Evolutionary conservation across 169 alveolate genomes (phyloP).

Genomic region (Perkinsus marinus): DNA sequence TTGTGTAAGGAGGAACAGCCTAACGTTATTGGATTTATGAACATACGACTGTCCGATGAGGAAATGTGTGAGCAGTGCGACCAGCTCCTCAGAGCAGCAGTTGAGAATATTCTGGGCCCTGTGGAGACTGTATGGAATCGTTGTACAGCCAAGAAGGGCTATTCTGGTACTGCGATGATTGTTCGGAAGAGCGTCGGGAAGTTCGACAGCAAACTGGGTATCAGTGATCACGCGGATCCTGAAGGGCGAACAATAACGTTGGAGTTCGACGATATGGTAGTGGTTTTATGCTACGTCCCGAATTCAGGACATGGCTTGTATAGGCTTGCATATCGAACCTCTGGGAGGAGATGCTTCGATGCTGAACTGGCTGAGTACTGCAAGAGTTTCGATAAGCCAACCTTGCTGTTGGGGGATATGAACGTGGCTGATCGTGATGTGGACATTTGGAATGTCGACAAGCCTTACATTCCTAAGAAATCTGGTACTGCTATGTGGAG

Average conservation of each 20-base stretch:
- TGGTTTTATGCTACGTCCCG: neutral
- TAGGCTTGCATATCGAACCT: neutral
- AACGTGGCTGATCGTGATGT: neutral
- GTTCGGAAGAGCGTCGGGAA: neutral
- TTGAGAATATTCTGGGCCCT: neutral
- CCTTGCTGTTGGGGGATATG: neutral
- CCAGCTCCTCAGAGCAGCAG: neutral
- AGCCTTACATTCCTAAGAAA: neutral
- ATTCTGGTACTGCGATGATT: neutral
- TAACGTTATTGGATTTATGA: neutral
- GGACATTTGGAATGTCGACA: neutral
- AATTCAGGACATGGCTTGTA: neutral
- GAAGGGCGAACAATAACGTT: neutral
- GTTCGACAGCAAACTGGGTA: neutral
- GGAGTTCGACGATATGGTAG: neutral
- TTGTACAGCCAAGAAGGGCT: neutral
- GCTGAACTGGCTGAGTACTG: neutral
- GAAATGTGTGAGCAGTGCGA: neutral
- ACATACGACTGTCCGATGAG: neutral
- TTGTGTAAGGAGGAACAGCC: neutral
- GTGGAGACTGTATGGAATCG: neutral
- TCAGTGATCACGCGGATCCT: neutral
- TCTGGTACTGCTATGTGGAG: neutral
- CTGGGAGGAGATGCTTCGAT: neutral
- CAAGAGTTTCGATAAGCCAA: neutral